Conservation (phyloP, 108 stramenopile species). For the Nitzschia inconspicua region DNA sequence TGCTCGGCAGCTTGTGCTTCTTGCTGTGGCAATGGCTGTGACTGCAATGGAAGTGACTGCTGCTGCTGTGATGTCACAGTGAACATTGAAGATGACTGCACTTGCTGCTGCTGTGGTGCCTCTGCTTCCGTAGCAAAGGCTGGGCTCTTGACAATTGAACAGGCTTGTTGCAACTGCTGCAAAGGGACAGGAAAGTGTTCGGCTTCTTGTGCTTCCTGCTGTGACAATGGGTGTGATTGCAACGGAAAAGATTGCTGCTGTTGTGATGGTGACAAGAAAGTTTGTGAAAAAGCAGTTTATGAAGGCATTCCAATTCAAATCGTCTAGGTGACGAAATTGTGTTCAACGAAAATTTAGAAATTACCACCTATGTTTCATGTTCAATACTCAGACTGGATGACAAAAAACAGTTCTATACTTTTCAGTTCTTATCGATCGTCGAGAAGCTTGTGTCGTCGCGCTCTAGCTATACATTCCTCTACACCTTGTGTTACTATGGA, state of each 20-base stretch:
- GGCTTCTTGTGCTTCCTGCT: constrained; percentile 4
- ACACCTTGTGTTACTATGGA: no score
- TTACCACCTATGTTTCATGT: no score
- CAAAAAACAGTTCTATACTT: no score
- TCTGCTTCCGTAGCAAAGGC: constrained; percentile 5
- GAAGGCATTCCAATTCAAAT: constrained; percentile 32
- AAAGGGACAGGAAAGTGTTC: constrained; percentile 22
- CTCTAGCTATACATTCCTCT: no score
- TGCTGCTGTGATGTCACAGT: neutral
- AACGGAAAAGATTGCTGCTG: neutral
- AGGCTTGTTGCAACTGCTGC: constrained; percentile 29
- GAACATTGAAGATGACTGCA: constrained; percentile 8
- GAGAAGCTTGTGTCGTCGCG: no score
- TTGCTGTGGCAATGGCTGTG: constrained; percentile 11
- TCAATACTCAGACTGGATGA: no score
- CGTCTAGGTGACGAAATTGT: constrained; percentile 14
- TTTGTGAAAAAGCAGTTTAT: constrained; percentile 18
- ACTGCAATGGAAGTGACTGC: constrained; percentile 1
- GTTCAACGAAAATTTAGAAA: no score
- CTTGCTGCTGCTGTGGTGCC: constrained; percentile 36
- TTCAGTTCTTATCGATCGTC: no score
- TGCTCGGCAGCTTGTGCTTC: constrained; percentile 3
- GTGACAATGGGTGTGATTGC: neutral
- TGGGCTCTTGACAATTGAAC: constrained; percentile 12
- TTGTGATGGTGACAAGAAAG: constrained; percentile 13